phyloP scores from a whole-genome alignment of 768 basidiomycete genomes.

The Leccinum aurantiacum region DNA sequence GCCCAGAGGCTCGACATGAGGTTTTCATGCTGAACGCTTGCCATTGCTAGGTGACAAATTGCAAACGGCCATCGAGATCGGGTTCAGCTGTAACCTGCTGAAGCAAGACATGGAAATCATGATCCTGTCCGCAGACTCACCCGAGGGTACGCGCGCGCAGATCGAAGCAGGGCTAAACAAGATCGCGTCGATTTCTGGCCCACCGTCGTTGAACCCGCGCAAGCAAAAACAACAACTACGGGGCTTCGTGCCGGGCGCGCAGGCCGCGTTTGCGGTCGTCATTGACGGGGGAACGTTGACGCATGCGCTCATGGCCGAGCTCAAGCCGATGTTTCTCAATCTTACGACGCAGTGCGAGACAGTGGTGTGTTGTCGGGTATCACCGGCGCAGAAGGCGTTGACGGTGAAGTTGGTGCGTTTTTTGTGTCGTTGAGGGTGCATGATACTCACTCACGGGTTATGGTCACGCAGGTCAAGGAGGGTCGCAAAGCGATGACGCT shows the following conservation, averaged over 20 bases:
- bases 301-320: constrained; percentile 69
- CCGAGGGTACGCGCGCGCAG: constrained; percentile 74
- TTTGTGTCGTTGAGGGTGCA: not conserved
- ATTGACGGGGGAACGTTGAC: constrained; percentile 94
- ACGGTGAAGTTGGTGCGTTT: constrained; percentile 82
- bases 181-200: constrained; percentile 83
- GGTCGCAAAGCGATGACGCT: constrained; percentile 95
- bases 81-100: constrained; percentile 90
- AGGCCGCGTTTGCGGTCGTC: constrained; percentile 87
- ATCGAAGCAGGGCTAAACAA: constrained; percentile 94
- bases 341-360: constrained; percentile 96
- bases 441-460: not conserved
- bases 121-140: constrained; percentile 86
- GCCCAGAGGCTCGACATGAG: no score
- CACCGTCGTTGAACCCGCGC: constrained; percentile 58
- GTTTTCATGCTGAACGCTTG: not conserved
- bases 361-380: constrained; percentile 97
- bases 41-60: constrained; percentile 78
- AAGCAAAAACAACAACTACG: constrained; percentile 37
- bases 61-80: constrained; percentile 98
- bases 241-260: constrained; percentile 62
- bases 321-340: constrained; percentile 87
- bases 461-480: constrained; percentile 74
- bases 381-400: constrained; percentile 96
- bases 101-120: constrained; percentile 95